These are phyloP conservation scores for Inonotus hispidus DNA, from an alignment of 1,284 basidiomycete genomes.

Conservation along the genomic window DNA sequence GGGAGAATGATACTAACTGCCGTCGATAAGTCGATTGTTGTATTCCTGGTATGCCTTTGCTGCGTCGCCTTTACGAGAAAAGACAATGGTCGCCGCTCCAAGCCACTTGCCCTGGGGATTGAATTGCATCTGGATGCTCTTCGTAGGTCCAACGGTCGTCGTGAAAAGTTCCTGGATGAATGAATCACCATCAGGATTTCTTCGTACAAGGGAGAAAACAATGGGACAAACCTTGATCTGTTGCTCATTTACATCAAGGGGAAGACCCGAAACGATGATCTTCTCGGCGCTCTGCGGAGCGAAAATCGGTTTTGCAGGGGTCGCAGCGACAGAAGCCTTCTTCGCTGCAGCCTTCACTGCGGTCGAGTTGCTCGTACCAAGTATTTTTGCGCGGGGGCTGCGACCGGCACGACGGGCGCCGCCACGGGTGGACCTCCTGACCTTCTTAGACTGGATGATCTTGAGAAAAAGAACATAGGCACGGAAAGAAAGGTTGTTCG, in stretches of 20 bases:
- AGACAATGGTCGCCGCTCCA: slow-evolving; percentile 84
- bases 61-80: slow-evolving; percentile 84
- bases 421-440: slow-evolving; percentile 36
- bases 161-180: slow-evolving; percentile 81
- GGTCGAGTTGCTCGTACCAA: slow-evolving; percentile 54
- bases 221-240: slow-evolving; percentile 75
- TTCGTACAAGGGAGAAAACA: not conserved
- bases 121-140: slow-evolving; percentile 82
- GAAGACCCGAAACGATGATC: slow-evolving; percentile 96
- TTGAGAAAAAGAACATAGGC: slow-evolving; percentile 31
- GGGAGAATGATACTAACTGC: slow-evolving; percentile 78
- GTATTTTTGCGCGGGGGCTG: slow-evolving; percentile 38
- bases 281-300: slow-evolving; percentile 58
- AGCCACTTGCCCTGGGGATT: slow-evolving; percentile 84
- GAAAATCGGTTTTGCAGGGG: slow-evolving; percentile 28
- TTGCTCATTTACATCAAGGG: slow-evolving; percentile 88
- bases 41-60: slow-evolving; percentile 91
- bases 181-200: not conserved
- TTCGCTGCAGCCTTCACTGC: slow-evolving; percentile 30
- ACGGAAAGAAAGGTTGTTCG: slow-evolving; percentile 15
- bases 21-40: slow-evolving; percentile 99
- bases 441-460: slow-evolving; percentile 70
- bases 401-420: slow-evolving; percentile 38
- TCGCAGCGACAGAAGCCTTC: slow-evolving; percentile 31
- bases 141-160: slow-evolving; percentile 84